Evolutionary conservation across 495 filamentous ascomycete genomes (phyloP), one percentile per base, ranked within the genome.

Genomic region (Penicillium canescens): DNA sequence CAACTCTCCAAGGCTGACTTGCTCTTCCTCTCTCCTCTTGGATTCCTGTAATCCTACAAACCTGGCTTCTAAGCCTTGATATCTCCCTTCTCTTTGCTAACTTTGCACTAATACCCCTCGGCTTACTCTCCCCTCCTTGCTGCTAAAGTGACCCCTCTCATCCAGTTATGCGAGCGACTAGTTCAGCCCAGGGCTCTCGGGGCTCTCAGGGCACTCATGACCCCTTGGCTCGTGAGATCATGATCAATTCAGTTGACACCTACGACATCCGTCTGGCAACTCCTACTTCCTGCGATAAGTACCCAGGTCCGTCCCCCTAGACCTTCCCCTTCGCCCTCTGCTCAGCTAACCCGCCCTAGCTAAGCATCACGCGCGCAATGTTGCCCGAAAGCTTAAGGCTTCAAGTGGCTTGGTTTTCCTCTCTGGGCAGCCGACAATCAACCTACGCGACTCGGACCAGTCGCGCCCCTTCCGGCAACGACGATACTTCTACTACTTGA

Each of bases 401-500:
- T 67, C 75, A 20, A 61, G 75, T 44, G 91, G 90, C 26, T 60
- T 93, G 50, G 80, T 98, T 23, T 98, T 95, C 67, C 82, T 98
- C 44, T 89, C 92, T 65, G 89, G 87, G 38, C 82, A 90, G 59
- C 82, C 84, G 52, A 90, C 86, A 35, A 77, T 79, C 55, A 73
- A 90, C 58, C 72, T 84, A 52, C 87, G 92, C 59, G 92, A 96
- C 70, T 87, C 86, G 52, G 92, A 96, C 62, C 85, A 89, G 74
- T 71, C 81, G 16, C 78, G 80, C 52, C 86, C 82, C 3, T 95
- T 95, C 60, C 80, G 89, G 53, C 94, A 98, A 70, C 86, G 92
- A 57, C 87, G 94, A 47, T 88, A 85, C 68, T 98, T 98, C 75
- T 96, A 88, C 82, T 98, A 98, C 70, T 78, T 98, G 31, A 88